These are phyloP conservation scores for Juncus effusus DNA, from an alignment of 176 grass and related monocot genomes.

Conservation along the genomic window DNA sequence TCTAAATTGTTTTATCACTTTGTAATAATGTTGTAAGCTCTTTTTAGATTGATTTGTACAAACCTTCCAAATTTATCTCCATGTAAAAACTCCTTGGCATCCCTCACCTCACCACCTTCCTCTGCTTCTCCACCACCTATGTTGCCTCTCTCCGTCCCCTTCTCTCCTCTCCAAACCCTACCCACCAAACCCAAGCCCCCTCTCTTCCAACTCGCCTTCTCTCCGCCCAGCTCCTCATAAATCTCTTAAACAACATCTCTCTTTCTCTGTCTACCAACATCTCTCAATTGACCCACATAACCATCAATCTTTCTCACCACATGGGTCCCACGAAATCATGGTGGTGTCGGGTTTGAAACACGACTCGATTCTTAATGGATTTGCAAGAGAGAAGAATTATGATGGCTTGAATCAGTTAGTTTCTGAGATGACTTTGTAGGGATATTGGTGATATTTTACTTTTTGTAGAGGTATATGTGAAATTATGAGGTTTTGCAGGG, in stretches of 20 bases:
- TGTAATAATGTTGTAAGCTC: too few relatives aligned
- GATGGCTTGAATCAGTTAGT: constrained; percentile 40
- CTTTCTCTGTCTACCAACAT: constrained; percentile 33
- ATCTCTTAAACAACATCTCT: constrained; percentile 33
- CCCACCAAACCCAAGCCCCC: constrained; percentile 27
- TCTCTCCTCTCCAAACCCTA: constrained; percentile 22
- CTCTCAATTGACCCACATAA: constrained; percentile 26
- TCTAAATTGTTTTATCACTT: too few relatives aligned
- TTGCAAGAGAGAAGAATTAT: constrained; percentile 33
- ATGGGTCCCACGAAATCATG: constrained; percentile 15
- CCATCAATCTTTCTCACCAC: constrained; percentile 34
- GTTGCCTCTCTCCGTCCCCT: constrained; percentile 27
- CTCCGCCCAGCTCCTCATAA: constrained; percentile 38
- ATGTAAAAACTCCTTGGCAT: constrained; percentile 26
- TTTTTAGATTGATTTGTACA: too few relatives aligned
- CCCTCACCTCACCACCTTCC: not conserved
- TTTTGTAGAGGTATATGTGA: too few relatives aligned
- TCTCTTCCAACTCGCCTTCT: constrained; percentile 28
- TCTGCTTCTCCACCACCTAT: not conserved
- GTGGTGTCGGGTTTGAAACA: constrained; percentile 33
- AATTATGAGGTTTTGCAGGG: too few relatives aligned
- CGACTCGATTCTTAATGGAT: constrained; percentile 40
- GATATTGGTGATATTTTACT: too few relatives aligned
- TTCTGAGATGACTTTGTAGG: constrained; percentile 51
- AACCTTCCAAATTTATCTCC: not conserved